Evolutionary conservation across 805 yeast genomes (phyloP).

Genomic region (Metschnikowia dekortorum): DNA sequence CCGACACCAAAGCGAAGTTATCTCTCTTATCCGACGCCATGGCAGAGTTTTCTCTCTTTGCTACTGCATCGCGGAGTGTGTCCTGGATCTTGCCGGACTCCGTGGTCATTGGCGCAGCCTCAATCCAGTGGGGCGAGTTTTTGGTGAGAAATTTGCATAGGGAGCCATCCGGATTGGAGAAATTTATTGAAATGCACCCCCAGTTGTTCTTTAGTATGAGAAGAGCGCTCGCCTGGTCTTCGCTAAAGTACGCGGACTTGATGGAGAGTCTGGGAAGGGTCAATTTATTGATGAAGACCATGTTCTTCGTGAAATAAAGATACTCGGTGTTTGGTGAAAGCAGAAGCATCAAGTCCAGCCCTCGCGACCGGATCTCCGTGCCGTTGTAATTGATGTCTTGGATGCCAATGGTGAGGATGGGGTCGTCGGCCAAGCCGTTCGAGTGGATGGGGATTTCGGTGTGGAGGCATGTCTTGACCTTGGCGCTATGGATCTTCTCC

Average conservation of each 20-base stretch:
- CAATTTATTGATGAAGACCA: conserved; percentile 14
- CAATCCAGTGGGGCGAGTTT: background rate
- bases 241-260: conserved; percentile 8
- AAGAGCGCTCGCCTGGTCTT: conserved; percentile 4
- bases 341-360: conserved; percentile 4
- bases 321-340: conserved; percentile 8
- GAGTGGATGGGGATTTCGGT: conserved; percentile 8
- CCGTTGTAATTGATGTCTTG: conserved; percentile 14
- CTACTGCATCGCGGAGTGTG: conserved; percentile 3
- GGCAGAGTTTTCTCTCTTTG: conserved; percentile 7
- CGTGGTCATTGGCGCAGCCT: background rate
- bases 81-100: conserved; percentile 1
- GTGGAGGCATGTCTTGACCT: conserved; percentile 13
- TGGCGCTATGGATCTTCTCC: conserved; percentile 8
- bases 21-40: background rate
- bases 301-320: conserved; percentile 7
- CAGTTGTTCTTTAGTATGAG: conserved; percentile 13
- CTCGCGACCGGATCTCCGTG: conserved; percentile 6
- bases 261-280: conserved; percentile 11
- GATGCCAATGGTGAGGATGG: conserved; percentile 7
- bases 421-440: conserved; percentile 13
- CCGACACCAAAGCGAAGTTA: too few species aligned
- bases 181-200: conserved; percentile 11
- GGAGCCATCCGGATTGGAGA: background rate
- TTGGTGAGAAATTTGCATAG: conserved; percentile 2